Evolutionary conservation across 2,329 filamentous ascomycete genomes (phyloP), one percentile per base, ranked within the genome.

Genomic region (Lachnellula occidentalis): DNA sequence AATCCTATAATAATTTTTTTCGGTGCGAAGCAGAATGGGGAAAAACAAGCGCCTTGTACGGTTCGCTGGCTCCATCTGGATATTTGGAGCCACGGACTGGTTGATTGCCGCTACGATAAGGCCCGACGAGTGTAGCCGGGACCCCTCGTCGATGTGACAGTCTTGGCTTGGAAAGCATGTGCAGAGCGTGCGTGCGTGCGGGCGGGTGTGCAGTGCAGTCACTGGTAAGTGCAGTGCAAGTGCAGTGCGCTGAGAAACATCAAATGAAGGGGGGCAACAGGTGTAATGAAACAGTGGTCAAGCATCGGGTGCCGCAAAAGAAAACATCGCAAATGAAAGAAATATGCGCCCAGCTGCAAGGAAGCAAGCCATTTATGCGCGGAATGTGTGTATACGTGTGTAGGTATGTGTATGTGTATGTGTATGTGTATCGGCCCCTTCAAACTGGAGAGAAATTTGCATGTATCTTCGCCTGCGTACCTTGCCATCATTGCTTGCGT

Each of bases 401-500:
- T 17, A 22, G 12, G 9, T 31, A 11, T 24, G 14, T 21, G n/a
- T 27, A 2, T 15, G 15, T 22, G 39, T 34, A 11, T 45, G 49
- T 36, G 41, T 22, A 43, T n/a, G 19, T 43, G 41, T 12, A 43
- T 21, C 31, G 34, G 39, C 48, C 47, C 21, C 27, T 48, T 31
- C 27, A 50, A 45, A 24, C 36, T 34, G 34, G 27, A 52, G 43
- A 45, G 45, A 55, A 56, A 51, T 22, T 12, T 12, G 41, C 39
- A 42, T 51, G 55, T 51, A 53, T 52, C 43, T 60, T 52, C 49
- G 53, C 55, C 57, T 54, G 57, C 67, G 61, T 67, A 70, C 67
- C 66, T 70, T 61, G 62, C 60, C 65, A 69, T 69, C 65, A 70
- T 66, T 50, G 65, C 58, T 56, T 69, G 67, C 56, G 67, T 69